Evolutionary conservation across 306 rosid genomes (phyloP), one percentile per base, ranked within the genome.

Genomic region (Quillaja saponaria): DNA sequence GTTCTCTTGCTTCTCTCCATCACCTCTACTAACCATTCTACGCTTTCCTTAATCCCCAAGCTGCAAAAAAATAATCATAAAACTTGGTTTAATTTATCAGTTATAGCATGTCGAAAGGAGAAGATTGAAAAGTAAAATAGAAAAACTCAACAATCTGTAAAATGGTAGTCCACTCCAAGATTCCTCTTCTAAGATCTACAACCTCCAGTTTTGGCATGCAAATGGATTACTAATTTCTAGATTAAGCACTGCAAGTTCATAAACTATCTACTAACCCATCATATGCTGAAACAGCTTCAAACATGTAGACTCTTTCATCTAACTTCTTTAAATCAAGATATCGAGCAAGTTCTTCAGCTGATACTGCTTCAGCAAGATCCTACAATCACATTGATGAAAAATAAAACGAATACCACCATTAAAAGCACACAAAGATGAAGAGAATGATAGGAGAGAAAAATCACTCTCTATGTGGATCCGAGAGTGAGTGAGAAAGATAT

Each of bases 1-100:
- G 97, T 87, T 82, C 99, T 90, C 86, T 87, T 94, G 84, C 99
- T 94, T 76, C 95, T 83, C 73, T 81, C 97, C 99, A 94, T 94
- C 54, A 81, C 87, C 69, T 87, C 91, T 76, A 90, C 99, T 79
- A 94, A 64, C 97, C 99, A 90, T 69, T 94, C 97, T 56, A 87
- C 86, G 40, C 96, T 73, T 64, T 75, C 91, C 71, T 90, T 94
- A 45, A 94, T 82, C 41, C 99, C 99, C 82, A 83, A 64, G 80
- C 99, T 90, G 95, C 65, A 61, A 70, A 63, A 25, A 25, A 25
- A 2, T 1, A 1, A 1, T 25, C 31, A 25, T n/a, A 25, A 25
- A 25, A 25, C 31, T 1, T 25, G 31, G 31, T 25, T 25, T 25
- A 25, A 25, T 25, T 25, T 25, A 25, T 25, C 31, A 25, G n/a